A percentile compares a stretch with the other conserved stretches of the same genome.
phyloP scores from a whole-genome alignment of 2,329 filamentous ascomycete species.

The Aspergillus sp. region DNA sequence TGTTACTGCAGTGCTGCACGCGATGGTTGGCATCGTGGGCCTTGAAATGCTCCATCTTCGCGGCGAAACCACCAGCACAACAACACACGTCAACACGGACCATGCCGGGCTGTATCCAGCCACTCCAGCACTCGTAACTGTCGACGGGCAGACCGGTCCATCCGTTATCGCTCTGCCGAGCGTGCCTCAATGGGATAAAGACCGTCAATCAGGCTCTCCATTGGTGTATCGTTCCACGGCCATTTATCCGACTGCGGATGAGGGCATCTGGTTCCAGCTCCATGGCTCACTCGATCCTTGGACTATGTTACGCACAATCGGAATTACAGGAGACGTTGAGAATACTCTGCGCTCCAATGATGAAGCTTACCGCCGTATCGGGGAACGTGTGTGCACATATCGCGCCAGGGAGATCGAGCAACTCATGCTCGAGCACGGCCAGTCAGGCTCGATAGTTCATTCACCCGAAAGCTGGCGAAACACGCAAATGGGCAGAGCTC shows the following conservation, averaged over 20 bases:
- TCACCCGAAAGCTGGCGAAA: neutral
- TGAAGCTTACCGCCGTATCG: constrained; percentile 25
- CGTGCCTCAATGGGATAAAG: constrained; percentile 37
- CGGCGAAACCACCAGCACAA: constrained; percentile 11
- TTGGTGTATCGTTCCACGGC: constrained; percentile 31
- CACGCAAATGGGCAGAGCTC: neutral
- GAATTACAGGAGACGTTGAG: neutral
- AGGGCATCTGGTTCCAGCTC: constrained; percentile 50
- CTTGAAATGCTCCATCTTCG: constrained; percentile 38
- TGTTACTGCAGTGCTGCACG: constrained; percentile 44
- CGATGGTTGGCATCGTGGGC: constrained; percentile 44
- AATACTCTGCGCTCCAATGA: neutral
- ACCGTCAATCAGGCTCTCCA: constrained; percentile 27
- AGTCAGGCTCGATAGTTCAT: constrained; percentile 44
- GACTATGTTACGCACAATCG: constrained; percentile 15
- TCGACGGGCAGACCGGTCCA: constrained; percentile 37
- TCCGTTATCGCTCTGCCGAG: constrained; percentile 26
- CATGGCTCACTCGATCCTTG: constrained; percentile 51
- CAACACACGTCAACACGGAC: constrained; percentile 44
- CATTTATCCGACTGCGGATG: constrained; percentile 50
- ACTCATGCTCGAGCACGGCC: constrained; percentile 42
- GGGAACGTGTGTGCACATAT: constrained; percentile 31
- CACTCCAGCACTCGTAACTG: constrained; percentile 37
- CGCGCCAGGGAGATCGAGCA: constrained; percentile 45
- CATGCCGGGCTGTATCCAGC: constrained; percentile 49